These are phyloP conservation scores for Erodium moschatum DNA, from an alignment of 441 rosid species.

Conservation along the genomic window DNA sequence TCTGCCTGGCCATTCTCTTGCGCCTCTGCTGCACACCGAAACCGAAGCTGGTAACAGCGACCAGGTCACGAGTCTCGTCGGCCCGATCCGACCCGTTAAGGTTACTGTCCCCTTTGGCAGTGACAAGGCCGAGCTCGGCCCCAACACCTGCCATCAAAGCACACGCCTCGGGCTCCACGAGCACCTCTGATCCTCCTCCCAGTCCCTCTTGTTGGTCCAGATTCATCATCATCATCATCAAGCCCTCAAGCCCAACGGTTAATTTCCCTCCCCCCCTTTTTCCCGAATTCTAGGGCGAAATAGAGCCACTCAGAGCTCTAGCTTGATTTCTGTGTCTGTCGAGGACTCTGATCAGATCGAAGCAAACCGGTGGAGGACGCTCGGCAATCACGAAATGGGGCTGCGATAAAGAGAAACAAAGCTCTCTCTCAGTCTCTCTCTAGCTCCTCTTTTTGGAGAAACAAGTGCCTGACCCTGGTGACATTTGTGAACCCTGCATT, in stretches of 20 bases:
- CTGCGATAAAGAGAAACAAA: slow-evolving; percentile 30
- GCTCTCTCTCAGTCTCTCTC: neutral
- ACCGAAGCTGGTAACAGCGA: slow-evolving; percentile 35
- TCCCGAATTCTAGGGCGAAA: neutral
- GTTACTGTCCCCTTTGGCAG: too few species aligned
- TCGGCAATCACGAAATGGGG: slow-evolving; percentile 56
- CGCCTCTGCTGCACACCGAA: slow-evolving; percentile 36
- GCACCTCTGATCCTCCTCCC: neutral
- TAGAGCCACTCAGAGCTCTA: neutral
- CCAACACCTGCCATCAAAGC: too few species aligned
- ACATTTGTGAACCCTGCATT: slow-evolving; percentile 45
- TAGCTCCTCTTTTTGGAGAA: neutral
- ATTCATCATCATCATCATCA: neutral
- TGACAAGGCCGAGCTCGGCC: too few species aligned
- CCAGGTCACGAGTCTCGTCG: slow-evolving; percentile 38
- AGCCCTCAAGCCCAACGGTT: too few species aligned
- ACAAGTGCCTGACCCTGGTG: slow-evolving; percentile 22
- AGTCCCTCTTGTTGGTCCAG: neutral
- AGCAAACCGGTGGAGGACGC: slow-evolving; percentile 46
- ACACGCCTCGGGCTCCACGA: neutral
- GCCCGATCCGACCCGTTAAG: slow-evolving; percentile 29
- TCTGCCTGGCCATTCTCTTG: slow-evolving; percentile 84
- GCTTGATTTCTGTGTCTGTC: neutral
- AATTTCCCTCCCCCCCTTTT: too few species aligned
- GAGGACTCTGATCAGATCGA: too few species aligned